Conservation (phyloP, 148 eudicot genomes). For the Fagopyrum esculentum region DNA sequence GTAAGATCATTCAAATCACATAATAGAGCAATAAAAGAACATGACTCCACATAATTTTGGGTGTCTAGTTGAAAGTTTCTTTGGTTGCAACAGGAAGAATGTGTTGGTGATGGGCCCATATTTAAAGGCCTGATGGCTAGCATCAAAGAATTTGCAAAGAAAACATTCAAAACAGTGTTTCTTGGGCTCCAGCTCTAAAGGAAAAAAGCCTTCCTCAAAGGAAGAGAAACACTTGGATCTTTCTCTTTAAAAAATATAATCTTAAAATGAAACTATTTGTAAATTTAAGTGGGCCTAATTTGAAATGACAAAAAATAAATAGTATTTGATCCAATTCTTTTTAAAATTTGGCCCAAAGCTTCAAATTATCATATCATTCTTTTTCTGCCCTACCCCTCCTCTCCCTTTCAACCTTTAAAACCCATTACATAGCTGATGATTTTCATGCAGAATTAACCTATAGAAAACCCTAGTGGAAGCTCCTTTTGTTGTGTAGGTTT, state of each 20-base stretch:
- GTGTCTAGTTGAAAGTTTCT: neutral
- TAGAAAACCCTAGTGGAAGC: neutral
- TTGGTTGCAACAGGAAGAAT: neutral
- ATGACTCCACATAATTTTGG: neutral
- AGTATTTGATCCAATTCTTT: neutral
- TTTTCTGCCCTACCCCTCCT: neutral
- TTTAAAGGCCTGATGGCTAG: neutral
- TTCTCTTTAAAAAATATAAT: neutral
- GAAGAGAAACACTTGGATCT: constrained; percentile 13
- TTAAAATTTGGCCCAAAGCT: neutral
- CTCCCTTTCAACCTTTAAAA: too few species aligned
- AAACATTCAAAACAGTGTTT: neutral
- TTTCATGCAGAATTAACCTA: neutral
- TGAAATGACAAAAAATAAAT: neutral
- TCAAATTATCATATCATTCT: neutral
- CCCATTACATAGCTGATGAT: neutral
- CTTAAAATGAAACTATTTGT: neutral
- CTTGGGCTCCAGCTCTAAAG: constrained; percentile 12
- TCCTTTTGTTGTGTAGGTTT: constrained; percentile 4
- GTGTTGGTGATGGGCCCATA: constrained; percentile 1
- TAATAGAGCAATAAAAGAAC: neutral
- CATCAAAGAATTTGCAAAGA: neutral
- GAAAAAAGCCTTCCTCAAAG: constrained; percentile 8
- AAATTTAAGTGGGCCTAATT: neutral
- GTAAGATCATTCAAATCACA: neutral